These are phyloP conservation scores for Fusarium buharicum DNA, from an alignment of 2,329 filamentous ascomycete species.

Conservation along the genomic window DNA sequence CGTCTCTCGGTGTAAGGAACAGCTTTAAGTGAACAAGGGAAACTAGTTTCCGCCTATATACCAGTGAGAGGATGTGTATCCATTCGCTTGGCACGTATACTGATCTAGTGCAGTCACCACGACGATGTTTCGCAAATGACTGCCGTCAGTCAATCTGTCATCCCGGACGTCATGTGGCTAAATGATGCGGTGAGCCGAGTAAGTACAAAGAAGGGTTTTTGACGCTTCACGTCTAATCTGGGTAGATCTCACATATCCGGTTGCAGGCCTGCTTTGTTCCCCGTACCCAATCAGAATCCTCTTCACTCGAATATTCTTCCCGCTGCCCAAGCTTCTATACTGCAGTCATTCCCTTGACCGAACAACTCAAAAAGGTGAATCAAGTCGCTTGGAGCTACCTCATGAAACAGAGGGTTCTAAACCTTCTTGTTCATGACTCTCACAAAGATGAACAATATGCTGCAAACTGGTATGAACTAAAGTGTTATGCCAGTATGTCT, in stretches of 20 bases:
- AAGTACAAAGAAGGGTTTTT: not conserved
- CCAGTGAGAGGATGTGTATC: not conserved
- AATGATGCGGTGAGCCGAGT: not conserved
- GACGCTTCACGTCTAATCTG: not conserved
- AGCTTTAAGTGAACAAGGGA: not conserved
- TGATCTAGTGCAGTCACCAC: not conserved
- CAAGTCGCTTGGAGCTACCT: constrained; percentile 2
- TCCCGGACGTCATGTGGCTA: constrained; percentile 27
- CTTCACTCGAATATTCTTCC: no score
- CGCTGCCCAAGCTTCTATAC: not conserved
- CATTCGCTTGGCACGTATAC: not conserved
- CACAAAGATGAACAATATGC: not conserved
- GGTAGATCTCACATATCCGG: not conserved
- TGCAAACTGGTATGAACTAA: not conserved
- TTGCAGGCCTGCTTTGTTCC: constrained; percentile 24
- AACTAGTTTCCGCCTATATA: constrained; percentile 1
- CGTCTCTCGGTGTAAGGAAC: fast-evolving
- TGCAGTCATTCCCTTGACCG: not conserved
- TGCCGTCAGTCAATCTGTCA: constrained; percentile 3
- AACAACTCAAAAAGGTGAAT: not conserved
- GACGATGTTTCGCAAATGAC: constrained; percentile 10
- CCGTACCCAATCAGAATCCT: fast-evolving
- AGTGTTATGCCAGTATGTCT: not conserved
- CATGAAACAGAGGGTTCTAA: not conserved
- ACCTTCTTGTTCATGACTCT: not conserved